Evolutionary conservation across 139 green algal species (phyloP), one percentile per base, ranked within the genome.

Genomic region (Chlamydomonas urium): DNA sequence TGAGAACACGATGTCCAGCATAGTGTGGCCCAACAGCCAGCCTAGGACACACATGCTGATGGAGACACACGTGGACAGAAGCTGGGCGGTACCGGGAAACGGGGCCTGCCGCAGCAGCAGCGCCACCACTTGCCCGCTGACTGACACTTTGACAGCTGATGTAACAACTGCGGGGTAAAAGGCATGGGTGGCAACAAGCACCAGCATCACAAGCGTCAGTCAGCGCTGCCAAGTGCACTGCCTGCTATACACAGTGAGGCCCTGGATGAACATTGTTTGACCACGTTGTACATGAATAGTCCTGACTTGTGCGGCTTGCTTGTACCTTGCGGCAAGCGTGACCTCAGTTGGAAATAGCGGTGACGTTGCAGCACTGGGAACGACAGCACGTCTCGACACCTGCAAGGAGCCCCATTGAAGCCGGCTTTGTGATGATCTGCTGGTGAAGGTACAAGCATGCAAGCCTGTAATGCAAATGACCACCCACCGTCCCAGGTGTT

Each of bases 271-370:
- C n/a, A n/a, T n/a, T n/a, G n/a, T n/a, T n/a, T 56, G 17, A 56
- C 17, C 45, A 56, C 45, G 21, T 21, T 56, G 45, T 21, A 56
- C 45, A 56, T 56, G 45, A 17, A 56, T 26, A 17, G 45, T 21
- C 17, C 17, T 56, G 21, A 26, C 45, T 56, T 17, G 17, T 56
- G 21, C 21, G 45, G 21, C 17, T 2, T 23, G 6, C 35, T 26
- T 65, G 0, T 3, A 80, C 75, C 60, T 53, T 24, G 2, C 3
- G 50, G 69, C 6, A 76, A 17, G 1, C 50, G 38, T 35, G 71
- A 42, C 53, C 70, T 74, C 2, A 81, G n/a, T 0, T 71, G 36
- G 69, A 77, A 81, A 38, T 70, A 81, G 1, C 75, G 47, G 36
- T 77, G 69, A 21, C 75, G 42, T 35, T 76, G 69, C 8, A 81